A percentile compares a stretch with the other conserved stretches of the same genome.
These are phyloP conservation scores for Ambrosia trifida DNA, from an alignment of 129 eudicot genomes.

Conservation along the genomic window DNA sequence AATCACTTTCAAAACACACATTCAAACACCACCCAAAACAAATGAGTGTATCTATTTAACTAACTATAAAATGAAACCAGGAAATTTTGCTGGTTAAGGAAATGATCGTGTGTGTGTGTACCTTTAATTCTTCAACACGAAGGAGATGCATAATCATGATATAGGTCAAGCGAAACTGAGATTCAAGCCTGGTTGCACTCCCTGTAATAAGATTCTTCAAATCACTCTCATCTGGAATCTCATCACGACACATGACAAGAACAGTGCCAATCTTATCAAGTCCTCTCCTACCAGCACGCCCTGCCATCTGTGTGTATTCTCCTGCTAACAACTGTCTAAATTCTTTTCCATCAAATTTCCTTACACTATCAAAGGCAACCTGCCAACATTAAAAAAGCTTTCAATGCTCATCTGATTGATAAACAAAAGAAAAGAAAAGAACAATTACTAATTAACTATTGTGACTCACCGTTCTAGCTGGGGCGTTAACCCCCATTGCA, in stretches of 20 bases:
- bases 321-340: slow-evolving; percentile 93
- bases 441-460: background rate
- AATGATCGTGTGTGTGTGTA: slow-evolving; percentile 23
- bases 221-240: slow-evolving; percentile 77
- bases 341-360: slow-evolving; percentile 98
- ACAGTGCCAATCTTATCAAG: slow-evolving; percentile 96
- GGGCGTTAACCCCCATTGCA: slow-evolving; percentile 99
- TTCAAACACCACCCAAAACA: background rate
- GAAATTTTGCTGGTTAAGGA: background rate
- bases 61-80: background rate
- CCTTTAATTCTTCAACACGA: slow-evolving; percentile 99
- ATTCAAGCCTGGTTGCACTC: slow-evolving; percentile 86
- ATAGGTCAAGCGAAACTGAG: slow-evolving; percentile 94
- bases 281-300: slow-evolving; percentile 99
- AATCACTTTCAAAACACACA: background rate
- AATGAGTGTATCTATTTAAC: background rate
- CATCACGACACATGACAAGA: slow-evolving; percentile 95
- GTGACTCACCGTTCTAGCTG: slow-evolving; percentile 93
- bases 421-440: background rate
- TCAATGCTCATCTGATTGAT: background rate
- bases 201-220: slow-evolving; percentile 77
- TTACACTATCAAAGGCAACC: slow-evolving; percentile 92
- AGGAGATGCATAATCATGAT: slow-evolving; percentile 98
- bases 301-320: slow-evolving; percentile 99
- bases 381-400: slow-evolving; percentile 34